phyloP scores from a whole-genome alignment of 495 filamentous ascomycete species.

The Letharia columbiana region DNA sequence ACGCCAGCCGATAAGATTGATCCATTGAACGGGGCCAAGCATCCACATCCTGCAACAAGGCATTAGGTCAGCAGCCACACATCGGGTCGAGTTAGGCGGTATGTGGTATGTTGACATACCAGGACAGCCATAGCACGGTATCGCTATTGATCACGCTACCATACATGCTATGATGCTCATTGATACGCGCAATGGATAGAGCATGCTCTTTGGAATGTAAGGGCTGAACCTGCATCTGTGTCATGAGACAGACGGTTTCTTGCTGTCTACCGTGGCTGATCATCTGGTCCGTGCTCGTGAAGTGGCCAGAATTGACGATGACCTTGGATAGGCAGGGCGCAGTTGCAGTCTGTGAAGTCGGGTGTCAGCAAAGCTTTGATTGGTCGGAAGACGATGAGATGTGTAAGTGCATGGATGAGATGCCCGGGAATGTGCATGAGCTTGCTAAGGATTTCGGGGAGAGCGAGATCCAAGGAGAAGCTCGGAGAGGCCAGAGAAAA shows the following conservation, averaged over 20 bases:
- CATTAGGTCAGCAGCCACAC: neutral
- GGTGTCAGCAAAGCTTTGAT: constrained; percentile 5
- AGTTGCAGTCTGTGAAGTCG: constrained; percentile 20
- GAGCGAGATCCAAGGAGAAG: neutral
- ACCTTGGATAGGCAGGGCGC: constrained; percentile 23
- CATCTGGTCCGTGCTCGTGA: constrained; percentile 19
- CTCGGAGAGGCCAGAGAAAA: neutral
- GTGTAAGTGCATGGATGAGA: neutral
- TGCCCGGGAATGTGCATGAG: neutral
- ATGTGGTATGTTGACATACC: constrained; percentile 9
- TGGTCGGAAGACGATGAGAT: neutral
- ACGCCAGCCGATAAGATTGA: constrained; percentile 26
- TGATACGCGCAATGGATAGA: constrained; percentile 25
- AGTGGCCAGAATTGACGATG: constrained; percentile 24
- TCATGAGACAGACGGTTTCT: constrained; percentile 26
- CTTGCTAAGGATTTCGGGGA: neutral
- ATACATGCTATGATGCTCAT: constrained; percentile 27
- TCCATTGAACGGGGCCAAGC: constrained; percentile 20
- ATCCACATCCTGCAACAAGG: constrained; percentile 12
- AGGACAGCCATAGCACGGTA: constrained; percentile 24
- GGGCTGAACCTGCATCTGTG: constrained; percentile 22
- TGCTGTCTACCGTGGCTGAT: constrained; percentile 25
- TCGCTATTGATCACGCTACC: constrained; percentile 27
- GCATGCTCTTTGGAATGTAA: constrained; percentile 19
- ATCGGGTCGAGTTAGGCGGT: neutral